Evolutionary conservation across 2,329 filamentous ascomycete genomes (phyloP), one percentile per base, ranked within the genome.

Genomic region (Fusarium chuoi): DNA sequence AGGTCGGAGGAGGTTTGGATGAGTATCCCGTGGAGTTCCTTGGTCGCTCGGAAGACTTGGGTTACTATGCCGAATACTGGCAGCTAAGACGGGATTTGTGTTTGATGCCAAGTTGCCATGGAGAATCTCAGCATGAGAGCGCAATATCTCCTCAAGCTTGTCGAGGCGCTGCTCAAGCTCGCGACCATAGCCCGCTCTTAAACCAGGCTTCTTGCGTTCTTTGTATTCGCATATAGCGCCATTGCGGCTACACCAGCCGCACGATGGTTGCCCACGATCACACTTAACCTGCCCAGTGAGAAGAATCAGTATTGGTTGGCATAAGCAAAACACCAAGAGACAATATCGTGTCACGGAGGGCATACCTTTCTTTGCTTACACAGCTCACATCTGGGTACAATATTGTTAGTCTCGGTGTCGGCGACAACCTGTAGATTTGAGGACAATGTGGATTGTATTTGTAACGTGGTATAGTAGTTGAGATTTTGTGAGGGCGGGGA

Each of bases 291-390:
- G 76, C 13, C 17, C 51, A n/a, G n/a, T 42, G 61, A 62, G 36
- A 4, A 15, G 30, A 20, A 66, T 78, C 61, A 77, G 65, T 22
- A 63, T 51, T 20, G 22, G 42, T 55, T 36, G 46, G 30, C 26
- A 28, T 33, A 17, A 46, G 22, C 12, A 44, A 54, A 35, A 56
- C 44, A 46, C 38, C 15, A 35, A 35, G 20, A 44, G 18, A 24
- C 22, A 48, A 36, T 49, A 62, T 24, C 13, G 36, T 49, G 49
- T 52, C 45, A 35, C 14, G n/a, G 22, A 44, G 22, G 57, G 56
- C 59, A 57, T 83, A 94, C 93, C 87, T 95, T 96, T 84, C 93
- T 87, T 81, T 93, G 91, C 83, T 95, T 95, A 85, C 93, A 94
- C 58, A 93, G 87, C 83, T 95, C 93, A 79, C 93, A 92, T 78